These are phyloP conservation scores for Tolypocladium nubicola DNA, from an alignment of 2,329 filamentous ascomycete genomes.

Conservation along the genomic window DNA sequence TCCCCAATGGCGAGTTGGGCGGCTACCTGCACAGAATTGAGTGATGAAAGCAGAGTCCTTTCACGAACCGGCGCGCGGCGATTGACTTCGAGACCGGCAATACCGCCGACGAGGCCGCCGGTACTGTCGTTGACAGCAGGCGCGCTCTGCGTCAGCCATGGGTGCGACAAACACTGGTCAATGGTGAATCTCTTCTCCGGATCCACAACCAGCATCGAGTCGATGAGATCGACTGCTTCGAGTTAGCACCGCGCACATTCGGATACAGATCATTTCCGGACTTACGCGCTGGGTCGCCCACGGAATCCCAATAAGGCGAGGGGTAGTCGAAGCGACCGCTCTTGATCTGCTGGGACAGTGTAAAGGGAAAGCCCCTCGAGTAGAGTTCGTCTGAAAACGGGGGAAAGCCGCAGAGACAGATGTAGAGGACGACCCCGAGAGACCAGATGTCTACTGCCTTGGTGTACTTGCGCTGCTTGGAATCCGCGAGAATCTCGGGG, in stretches of 20 bases:
- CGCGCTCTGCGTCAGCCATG: slow-evolving; percentile 63
- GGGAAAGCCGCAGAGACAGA: slow-evolving; percentile 91
- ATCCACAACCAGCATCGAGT: slow-evolving; percentile 86
- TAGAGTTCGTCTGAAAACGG: slow-evolving; percentile 94
- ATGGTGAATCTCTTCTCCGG: slow-evolving; percentile 75
- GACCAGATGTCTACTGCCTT: slow-evolving; percentile 96
- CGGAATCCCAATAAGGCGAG: slow-evolving; percentile 72
- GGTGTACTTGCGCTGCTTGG: slow-evolving; percentile 76
- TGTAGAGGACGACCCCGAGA: slow-evolving; percentile 93
- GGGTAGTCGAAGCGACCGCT: slow-evolving; percentile 86
- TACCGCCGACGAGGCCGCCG: slow-evolving; percentile 79
- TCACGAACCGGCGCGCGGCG: slow-evolving; percentile 72
- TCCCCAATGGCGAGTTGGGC: slow-evolving; percentile 44
- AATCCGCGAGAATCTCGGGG: slow-evolving; percentile 83
- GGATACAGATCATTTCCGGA: slow-evolving; percentile 2
- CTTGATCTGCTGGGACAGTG: slow-evolving; percentile 80
- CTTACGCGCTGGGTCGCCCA: slow-evolving; percentile 58
- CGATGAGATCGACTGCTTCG: slow-evolving; percentile 65
- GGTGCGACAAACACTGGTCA: slow-evolving; percentile 82
- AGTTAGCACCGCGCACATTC: neutral
- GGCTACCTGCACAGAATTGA: slow-evolving; percentile 60
- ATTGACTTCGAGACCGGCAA: slow-evolving; percentile 72
- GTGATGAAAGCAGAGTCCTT: slow-evolving; percentile 70
- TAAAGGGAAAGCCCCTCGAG: slow-evolving; percentile 72
- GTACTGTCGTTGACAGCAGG: slow-evolving; percentile 72